These are phyloP conservation scores for Rosa rugosa DNA, from an alignment of 306 rosid genomes.

Conservation along the genomic window DNA sequence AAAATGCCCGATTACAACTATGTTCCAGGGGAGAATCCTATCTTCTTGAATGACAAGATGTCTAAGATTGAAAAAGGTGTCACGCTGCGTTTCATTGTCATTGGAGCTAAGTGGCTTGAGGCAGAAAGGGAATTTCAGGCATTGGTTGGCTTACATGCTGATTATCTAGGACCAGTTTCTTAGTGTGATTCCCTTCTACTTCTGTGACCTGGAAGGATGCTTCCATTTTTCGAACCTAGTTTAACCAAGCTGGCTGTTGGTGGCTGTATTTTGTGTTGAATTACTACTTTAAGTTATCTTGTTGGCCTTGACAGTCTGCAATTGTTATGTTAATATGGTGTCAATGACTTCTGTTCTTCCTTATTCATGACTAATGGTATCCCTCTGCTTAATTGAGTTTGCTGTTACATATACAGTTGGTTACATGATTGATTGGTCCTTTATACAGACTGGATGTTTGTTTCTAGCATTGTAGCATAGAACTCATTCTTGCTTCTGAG, in stretches of 20 bases:
- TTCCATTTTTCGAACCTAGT: background rate
- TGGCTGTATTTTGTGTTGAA: background rate
- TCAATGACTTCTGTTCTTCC: background rate
- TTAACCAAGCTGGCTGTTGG: background rate
- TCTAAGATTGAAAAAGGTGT: constrained; percentile 67
- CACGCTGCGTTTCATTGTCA: constrained; percentile 60
- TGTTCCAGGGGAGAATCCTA: constrained; percentile 67
- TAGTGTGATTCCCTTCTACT: constrained; percentile 11
- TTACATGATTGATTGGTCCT: background rate
- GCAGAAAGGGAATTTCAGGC: constrained; percentile 92
- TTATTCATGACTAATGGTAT: background rate
- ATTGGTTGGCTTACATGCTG: constrained; percentile 78
- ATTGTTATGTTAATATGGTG: background rate
- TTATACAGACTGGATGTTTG: background rate
- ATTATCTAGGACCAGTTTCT: constrained; percentile 74
- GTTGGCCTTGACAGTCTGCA: background rate
- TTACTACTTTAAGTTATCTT: background rate
- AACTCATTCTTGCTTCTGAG: background rate
- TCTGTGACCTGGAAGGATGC: background rate
- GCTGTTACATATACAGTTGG: background rate
- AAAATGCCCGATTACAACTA: constrained; percentile 79
- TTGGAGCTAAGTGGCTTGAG: constrained; percentile 88
- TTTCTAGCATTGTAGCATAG: background rate
- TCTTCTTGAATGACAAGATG: constrained; percentile 56
- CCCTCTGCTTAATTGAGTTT: background rate